These are phyloP conservation scores for Marasmius fiardii DNA, from an alignment of 1,284 basidiomycete species.

Conservation along the genomic window DNA sequence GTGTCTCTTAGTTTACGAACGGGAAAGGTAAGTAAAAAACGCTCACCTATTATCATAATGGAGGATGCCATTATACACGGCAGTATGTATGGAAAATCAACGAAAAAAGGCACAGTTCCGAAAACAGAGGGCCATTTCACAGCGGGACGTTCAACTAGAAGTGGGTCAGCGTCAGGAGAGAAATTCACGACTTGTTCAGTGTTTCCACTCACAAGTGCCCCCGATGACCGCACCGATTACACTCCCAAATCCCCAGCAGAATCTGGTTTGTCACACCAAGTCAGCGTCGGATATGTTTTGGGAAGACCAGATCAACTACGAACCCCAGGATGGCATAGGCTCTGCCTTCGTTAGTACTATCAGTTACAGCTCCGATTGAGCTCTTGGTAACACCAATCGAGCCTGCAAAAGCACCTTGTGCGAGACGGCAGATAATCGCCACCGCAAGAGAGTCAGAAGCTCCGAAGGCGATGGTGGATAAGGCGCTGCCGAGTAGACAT, in stretches of 20 bases:
- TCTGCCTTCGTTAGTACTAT: slow-evolving; percentile 86
- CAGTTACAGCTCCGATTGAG: slow-evolving; percentile 87
- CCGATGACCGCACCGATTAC: slow-evolving; percentile 88
- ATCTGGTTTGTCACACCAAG: slow-evolving; percentile 38
- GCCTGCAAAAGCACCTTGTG: slow-evolving; percentile 95
- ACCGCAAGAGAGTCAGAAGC: slow-evolving; percentile 80
- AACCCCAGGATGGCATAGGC: slow-evolving; percentile 93
- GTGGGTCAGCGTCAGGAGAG: background rate
- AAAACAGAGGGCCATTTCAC: slow-evolving; percentile 83
- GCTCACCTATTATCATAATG: slow-evolving; percentile 65
- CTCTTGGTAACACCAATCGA: slow-evolving; percentile 92
- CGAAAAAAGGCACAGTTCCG: slow-evolving; percentile 63
- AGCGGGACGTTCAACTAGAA: slow-evolving; percentile 77
- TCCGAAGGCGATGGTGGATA: slow-evolving; percentile 83
- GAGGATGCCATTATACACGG: slow-evolving; percentile 81
- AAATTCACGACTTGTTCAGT: background rate
- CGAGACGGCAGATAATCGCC: slow-evolving; percentile 82
- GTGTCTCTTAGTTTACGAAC: slow-evolving; percentile 4
- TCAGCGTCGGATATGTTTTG: slow-evolving; percentile 8
- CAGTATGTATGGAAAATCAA: slow-evolving; percentile 86
- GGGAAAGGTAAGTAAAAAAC: slow-evolving; percentile 7
- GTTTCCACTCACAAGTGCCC: slow-evolving; percentile 62
- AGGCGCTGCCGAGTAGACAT: slow-evolving; percentile 79
- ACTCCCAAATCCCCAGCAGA: slow-evolving; percentile 96
- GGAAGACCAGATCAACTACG: slow-evolving; percentile 12